phyloP scores from a whole-genome alignment of 2,329 filamentous ascomycete species.

The Scedosporium dehoogii region DNA sequence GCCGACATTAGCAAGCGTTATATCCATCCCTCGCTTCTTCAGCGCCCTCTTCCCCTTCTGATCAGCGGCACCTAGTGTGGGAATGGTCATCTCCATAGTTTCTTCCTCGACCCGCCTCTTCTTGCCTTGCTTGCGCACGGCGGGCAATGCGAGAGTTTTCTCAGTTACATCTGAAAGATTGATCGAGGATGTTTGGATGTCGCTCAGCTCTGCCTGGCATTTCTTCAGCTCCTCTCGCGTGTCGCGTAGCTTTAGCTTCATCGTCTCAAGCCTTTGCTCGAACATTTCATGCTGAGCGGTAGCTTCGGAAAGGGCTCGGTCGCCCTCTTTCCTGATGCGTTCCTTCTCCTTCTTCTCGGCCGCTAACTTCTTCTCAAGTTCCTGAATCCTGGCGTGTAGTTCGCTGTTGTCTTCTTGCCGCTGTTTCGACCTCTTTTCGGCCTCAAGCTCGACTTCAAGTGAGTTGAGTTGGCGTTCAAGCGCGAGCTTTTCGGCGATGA shows the following conservation, averaged over 20 bases:
- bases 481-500: slow-evolving; percentile 69
- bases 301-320: slow-evolving; percentile 49
- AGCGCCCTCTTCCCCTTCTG: slow-evolving; percentile 28
- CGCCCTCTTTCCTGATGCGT: slow-evolving; percentile 31
- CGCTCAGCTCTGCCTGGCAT: slow-evolving; percentile 31
- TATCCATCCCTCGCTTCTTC: slow-evolving; percentile 49
- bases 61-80: slow-evolving; percentile 34
- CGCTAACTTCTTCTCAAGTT: slow-evolving; percentile 24
- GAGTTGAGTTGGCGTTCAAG: slow-evolving; percentile 69
- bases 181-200: slow-evolving; percentile 14
- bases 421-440: slow-evolving; percentile 46
- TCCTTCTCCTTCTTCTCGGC: slow-evolving; percentile 35
- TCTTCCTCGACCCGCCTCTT: slow-evolving; percentile 38
- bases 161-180: slow-evolving; percentile 1
- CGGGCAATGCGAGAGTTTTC: slow-evolving; percentile 20
- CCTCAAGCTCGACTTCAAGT: slow-evolving; percentile 72
- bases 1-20: slow-evolving; percentile 46
- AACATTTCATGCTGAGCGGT: slow-evolving; percentile 54
- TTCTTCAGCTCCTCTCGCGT: slow-evolving; percentile 28
- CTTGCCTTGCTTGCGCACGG: slow-evolving; percentile 24
- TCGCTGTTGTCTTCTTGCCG: slow-evolving; percentile 33
- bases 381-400: slow-evolving; percentile 23
- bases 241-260: slow-evolving; percentile 65
- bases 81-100: slow-evolving; percentile 32
- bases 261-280: slow-evolving; percentile 59